phyloP scores from a whole-genome alignment of 2,329 filamentous ascomycete species.

The Thelonectria olida region DNA sequence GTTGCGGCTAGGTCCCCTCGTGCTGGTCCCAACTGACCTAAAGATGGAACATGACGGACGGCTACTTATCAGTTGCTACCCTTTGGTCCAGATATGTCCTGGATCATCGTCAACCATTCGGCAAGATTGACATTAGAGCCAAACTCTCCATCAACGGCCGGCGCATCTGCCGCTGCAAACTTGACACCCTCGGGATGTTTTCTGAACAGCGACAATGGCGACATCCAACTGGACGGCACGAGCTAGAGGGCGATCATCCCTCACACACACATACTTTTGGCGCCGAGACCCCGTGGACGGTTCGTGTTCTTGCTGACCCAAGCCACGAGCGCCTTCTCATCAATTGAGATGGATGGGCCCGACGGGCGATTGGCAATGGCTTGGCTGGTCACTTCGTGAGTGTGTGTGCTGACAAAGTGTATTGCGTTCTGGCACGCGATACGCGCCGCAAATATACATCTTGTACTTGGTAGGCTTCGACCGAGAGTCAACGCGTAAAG shows the following conservation, averaged over 20 bases:
- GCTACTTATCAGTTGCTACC: conserved; percentile 17
- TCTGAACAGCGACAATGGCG: not conserved
- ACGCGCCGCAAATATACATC: not conserved
- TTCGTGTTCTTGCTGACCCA: conserved; percentile 27
- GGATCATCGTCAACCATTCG: not conserved
- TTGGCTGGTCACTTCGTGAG: not conserved
- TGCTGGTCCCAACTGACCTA: conserved; percentile 21
- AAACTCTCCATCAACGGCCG: conserved; percentile 12
- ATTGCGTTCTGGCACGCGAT: conserved; percentile 2
- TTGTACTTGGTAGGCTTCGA: not conserved
- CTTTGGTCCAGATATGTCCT: not conserved
- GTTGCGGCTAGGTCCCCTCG: conserved; percentile 13
- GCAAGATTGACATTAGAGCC: conserved; percentile 1
- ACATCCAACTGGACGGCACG: not conserved
- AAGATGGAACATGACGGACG: conserved; percentile 12
- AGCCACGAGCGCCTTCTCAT: conserved; percentile 33
- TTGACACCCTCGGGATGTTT: conserved; percentile 1
- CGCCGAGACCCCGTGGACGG: conserved; percentile 35
- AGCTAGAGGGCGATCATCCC: conserved; percentile 28
- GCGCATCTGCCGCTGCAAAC: conserved; percentile 38
- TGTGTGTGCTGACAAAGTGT: not conserved
- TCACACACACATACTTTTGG: conserved; percentile 22
- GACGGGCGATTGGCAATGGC: conserved; percentile 1
- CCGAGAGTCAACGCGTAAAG: too few relatives aligned
- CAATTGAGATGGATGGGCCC: conserved; percentile 20